Conservation (phyloP, 495 filamentous ascomycete species). For the Talaromyces wortmannii region DNA sequence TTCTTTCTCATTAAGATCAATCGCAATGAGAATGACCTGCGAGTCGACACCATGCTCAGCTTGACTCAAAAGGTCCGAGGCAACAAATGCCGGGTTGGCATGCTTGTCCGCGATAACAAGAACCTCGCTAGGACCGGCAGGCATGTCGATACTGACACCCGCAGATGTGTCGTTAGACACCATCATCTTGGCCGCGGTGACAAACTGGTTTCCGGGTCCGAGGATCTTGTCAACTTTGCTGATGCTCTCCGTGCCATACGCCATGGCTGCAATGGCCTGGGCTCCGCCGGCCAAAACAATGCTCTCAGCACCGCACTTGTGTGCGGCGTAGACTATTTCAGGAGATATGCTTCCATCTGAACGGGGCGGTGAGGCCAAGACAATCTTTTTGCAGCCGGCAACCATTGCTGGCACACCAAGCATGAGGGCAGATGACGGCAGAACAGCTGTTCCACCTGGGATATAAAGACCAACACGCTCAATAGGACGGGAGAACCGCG, state of each 20-base stretch:
- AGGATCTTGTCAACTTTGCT: slow-evolving; percentile 98
- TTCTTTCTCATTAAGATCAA: slow-evolving; percentile 65
- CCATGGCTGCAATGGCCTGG: slow-evolving; percentile 81
- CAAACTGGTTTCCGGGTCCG: slow-evolving; percentile 96
- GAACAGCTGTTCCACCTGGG: slow-evolving; percentile 89
- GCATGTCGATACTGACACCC: slow-evolving; percentile 96
- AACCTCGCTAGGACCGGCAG: slow-evolving; percentile 92
- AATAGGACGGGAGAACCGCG: slow-evolving; percentile 86
- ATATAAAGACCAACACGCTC: slow-evolving; percentile 93
- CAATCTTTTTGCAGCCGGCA: slow-evolving; percentile 92
- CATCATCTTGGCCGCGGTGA: slow-evolving; percentile 96
- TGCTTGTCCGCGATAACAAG: slow-evolving; percentile 89
- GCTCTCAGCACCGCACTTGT: slow-evolving; percentile 91
- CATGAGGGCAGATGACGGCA: slow-evolving; percentile 96
- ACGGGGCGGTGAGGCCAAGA: slow-evolving; percentile 86
- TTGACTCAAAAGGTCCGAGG: slow-evolving; percentile 88
- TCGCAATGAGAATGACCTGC: slow-evolving; percentile 87
- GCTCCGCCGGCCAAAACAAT: slow-evolving; percentile 95
- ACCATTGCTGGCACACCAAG: slow-evolving; percentile 96
- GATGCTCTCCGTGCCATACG: slow-evolving; percentile 63
- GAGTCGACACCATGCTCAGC: slow-evolving; percentile 95
- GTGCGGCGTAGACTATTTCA: slow-evolving; percentile 96
- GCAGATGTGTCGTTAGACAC: slow-evolving; percentile 95
- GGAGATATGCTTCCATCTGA: slow-evolving; percentile 86
- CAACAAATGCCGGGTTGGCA: slow-evolving; percentile 91